These are phyloP conservation scores for Magnusiomyces tetraspermus DNA, from an alignment of 1,139 yeast species.

Conservation along the genomic window DNA sequence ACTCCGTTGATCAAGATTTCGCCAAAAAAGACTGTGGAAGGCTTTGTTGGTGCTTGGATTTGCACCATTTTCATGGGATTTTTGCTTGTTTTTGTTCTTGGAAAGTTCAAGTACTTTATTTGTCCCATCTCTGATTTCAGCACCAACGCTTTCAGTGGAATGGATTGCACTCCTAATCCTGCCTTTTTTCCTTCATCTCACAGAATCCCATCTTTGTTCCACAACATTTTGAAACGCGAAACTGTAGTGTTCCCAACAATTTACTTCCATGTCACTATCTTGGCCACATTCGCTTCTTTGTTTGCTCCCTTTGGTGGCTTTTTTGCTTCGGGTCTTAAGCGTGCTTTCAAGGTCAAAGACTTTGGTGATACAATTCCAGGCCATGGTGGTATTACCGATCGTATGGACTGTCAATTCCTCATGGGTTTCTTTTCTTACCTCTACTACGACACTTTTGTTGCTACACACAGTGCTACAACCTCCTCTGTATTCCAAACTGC, in stretches of 20 bases:
- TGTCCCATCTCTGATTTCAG: constrained; percentile 74
- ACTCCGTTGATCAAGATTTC: constrained; percentile 89
- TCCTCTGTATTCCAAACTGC: constrained; percentile 69
- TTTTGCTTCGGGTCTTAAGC: constrained; percentile 91
- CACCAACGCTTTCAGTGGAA: constrained; percentile 49
- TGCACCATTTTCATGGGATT: constrained; percentile 77
- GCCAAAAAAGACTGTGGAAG: constrained; percentile 96
- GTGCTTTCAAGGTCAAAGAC: constrained; percentile 93
- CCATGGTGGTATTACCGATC: constrained; percentile 96
- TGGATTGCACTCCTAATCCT: constrained; percentile 76
- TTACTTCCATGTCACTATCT: constrained; percentile 73
- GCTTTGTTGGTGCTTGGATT: constrained; percentile 95
- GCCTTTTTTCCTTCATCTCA: constrained; percentile 73
- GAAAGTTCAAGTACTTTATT: constrained; percentile 63
- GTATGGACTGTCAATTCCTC: constrained; percentile 94
- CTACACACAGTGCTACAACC: constrained; percentile 52
- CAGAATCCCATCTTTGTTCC: constrained; percentile 62
- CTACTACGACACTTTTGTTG: constrained; percentile 85
- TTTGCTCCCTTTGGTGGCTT: constrained; percentile 99
- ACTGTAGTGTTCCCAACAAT: constrained; percentile 67
- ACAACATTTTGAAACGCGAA: constrained; percentile 37
- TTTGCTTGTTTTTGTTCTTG: constrained; percentile 51
- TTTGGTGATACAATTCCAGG: constrained; percentile 94
- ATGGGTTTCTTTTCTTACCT: constrained; percentile 95
- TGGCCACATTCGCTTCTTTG: constrained; percentile 91